Evolutionary conservation across 78 protist species (phyloP).

Genomic region (Creolimax fragrantissima): DNA sequence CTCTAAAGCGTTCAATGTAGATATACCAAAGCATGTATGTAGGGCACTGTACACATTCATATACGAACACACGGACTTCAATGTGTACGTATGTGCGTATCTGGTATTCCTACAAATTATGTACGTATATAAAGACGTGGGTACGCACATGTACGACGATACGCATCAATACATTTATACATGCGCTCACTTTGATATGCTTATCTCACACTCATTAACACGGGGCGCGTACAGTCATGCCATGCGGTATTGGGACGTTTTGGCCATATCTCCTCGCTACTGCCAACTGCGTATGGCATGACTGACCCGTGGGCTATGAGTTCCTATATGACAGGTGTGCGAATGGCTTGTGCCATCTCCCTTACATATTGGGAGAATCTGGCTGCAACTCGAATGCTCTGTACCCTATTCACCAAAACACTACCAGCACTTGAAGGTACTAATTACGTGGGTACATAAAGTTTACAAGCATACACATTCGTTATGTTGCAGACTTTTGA

Average conservation of each 20-base stretch:
- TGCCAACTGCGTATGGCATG: background rate
- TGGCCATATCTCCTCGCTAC: background rate
- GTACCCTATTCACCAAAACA: background rate
- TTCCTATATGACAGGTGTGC: background rate
- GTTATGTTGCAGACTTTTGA: no score
- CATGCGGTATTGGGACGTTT: background rate
- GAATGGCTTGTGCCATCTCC: background rate
- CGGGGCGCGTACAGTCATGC: background rate
- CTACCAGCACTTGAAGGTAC: background rate
- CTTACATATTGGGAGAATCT: background rate
- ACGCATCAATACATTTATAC: background rate
- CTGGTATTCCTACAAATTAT: no score
- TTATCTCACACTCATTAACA: background rate
- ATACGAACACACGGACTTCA: no score
- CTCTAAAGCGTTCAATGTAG: background rate
- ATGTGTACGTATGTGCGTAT: no score
- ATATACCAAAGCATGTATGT: background rate
- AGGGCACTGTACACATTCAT: no score
- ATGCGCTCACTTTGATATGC: background rate
- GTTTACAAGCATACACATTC: no score
- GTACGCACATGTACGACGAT: background rate
- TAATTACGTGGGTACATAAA: no score
- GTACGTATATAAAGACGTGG: background rate
- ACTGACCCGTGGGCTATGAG: background rate
- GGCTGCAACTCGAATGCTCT: background rate